Evolutionary conservation across 1,284 basidiomycete species (phyloP), one percentile per base, ranked within the genome.

Genomic region (Anthracocystis walkeri): DNA sequence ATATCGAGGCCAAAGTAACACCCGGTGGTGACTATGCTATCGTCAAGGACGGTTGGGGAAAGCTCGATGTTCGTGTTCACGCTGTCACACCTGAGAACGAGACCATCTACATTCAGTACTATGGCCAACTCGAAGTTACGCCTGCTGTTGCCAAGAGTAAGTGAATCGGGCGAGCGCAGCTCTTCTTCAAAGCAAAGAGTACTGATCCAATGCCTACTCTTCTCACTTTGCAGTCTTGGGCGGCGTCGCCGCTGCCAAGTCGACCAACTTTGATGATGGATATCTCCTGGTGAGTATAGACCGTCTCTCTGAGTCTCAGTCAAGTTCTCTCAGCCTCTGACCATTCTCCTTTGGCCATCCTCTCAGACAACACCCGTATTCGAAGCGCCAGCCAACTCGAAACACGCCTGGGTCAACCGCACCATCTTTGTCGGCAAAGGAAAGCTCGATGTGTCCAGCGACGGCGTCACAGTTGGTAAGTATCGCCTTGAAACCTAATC

Each of bases 341-440:
- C 10, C 6, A 54, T 42, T 16, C 25, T 10, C 31, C 35, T 52
- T 38, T 29, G 16, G 40, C 27, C 4, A n/a, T 42, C 2, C 2
- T 1, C 18, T 11, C 50, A 74, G 61, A 63, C 64, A 16, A 63
- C 73, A 4, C 65, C 70, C 10, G 61, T 71, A 1, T 58, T 76
- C 12, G 69, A 76, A 46, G 65, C 62, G 0, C 61, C 73, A n/a
- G 59, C 50, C 44, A 50, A 21, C 40, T 65, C 65, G 6, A 76
- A 73, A 25, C 68, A 62, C 35, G 63, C 63, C 35, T 76, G 74
- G 74, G 56, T 76, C 58, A 73, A 76, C 42, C 55, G 58, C 27
- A 73, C 69, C 48, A 29, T 67, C 57, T 73, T 76, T 42, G 58
- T 76, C 20, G 69, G 69, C 27, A 76, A 73, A 27, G 74, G 74